Evolutionary conservation across 352 stramenopile species (phyloP).

Genomic region (Peronospora farinosa): DNA sequence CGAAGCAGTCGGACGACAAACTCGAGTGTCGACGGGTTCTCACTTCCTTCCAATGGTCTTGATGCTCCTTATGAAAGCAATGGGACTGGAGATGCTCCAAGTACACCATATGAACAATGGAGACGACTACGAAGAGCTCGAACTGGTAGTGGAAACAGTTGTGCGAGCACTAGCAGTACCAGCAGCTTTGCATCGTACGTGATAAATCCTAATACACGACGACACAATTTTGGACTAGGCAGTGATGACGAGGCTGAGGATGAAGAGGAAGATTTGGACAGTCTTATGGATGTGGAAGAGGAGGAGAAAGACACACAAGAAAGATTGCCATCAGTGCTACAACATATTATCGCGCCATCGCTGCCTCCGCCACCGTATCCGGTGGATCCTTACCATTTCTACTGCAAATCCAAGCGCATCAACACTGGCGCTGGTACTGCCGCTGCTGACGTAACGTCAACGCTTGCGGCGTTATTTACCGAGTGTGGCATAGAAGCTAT

Average conservation of each 20-base stretch:
- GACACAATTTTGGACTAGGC: slow-evolving; percentile 35
- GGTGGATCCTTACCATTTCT: slow-evolving; percentile 80
- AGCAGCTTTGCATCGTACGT: slow-evolving; percentile 49
- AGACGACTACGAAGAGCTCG: slow-evolving; percentile 39
- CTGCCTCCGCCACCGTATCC: slow-evolving; percentile 65
- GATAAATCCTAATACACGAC: slow-evolving; percentile 36
- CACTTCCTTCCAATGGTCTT: slow-evolving; percentile 12
- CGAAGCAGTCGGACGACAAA: slow-evolving; percentile 32
- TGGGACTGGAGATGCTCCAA: slow-evolving; percentile 3
- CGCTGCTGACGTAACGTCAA: slow-evolving; percentile 42
- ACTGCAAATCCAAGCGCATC: slow-evolving; percentile 34
- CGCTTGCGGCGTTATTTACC: slow-evolving; percentile 32
- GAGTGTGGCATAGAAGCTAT: slow-evolving; percentile 62
- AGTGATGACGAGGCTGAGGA: slow-evolving; percentile 28
- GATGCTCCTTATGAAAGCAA: slow-evolving; percentile 1
- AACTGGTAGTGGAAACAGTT: slow-evolving; percentile 64
- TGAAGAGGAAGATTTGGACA: slow-evolving; percentile 19
- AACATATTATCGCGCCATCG: slow-evolving; percentile 45
- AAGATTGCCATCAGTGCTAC: slow-evolving; percentile 23
- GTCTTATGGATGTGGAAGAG: slow-evolving; percentile 17
- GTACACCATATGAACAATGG: slow-evolving; percentile 34
- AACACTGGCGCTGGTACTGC: slow-evolving; percentile 22
- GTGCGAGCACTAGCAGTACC: slow-evolving; percentile 48
- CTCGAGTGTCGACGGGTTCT: slow-evolving; percentile 13
- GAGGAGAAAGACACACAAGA: slow-evolving; percentile 11